Conservation (phyloP, 495 filamentous ascomycete species). For the Evernia prunastri region DNA sequence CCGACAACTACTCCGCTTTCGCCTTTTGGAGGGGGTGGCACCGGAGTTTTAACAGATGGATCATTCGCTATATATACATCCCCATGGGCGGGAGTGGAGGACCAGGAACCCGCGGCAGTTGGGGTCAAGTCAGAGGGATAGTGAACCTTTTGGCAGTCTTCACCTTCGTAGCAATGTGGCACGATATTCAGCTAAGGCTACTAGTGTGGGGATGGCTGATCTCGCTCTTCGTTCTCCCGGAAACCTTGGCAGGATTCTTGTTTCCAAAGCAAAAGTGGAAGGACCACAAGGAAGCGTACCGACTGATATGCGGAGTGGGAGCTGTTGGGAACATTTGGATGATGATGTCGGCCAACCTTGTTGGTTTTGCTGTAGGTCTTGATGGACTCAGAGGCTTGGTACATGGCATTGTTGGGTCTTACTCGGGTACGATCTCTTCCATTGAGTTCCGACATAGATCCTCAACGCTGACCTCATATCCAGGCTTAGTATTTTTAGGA, state of each 20-base stretch:
- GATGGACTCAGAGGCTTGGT: conserved; percentile 78
- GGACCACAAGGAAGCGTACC: conserved; percentile 58
- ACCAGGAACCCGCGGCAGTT: conserved; percentile 27
- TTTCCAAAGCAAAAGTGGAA: conserved; percentile 71
- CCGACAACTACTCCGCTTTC: conserved; percentile 86
- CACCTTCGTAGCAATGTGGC: conserved; percentile 97
- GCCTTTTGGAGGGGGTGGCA: conserved; percentile 97
- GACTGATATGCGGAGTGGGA: conserved; percentile 76
- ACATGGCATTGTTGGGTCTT: conserved; percentile 64
- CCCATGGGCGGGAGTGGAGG: conserved; percentile 69
- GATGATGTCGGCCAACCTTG: conserved; percentile 94
- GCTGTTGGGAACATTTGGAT: conserved; percentile 81
- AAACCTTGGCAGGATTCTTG: conserved; percentile 60
- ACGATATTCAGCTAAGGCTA: conserved; percentile 89
- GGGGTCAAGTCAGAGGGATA: conserved; percentile 43
- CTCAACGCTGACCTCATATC: neutral
- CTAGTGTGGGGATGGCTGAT: conserved; percentile 97
- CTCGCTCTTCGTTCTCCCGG: conserved; percentile 86
- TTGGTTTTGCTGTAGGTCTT: conserved; percentile 87
- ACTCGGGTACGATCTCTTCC: conserved; percentile 46
- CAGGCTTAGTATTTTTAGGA: conserved; percentile 65
- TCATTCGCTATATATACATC: conserved; percentile 88
- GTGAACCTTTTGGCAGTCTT: conserved; percentile 81
- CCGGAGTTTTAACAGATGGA: conserved; percentile 87
- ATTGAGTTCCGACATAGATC: neutral